These are phyloP conservation scores for Exophiala calicioides DNA, from an alignment of 2,329 filamentous ascomycete genomes.

Conservation along the genomic window DNA sequence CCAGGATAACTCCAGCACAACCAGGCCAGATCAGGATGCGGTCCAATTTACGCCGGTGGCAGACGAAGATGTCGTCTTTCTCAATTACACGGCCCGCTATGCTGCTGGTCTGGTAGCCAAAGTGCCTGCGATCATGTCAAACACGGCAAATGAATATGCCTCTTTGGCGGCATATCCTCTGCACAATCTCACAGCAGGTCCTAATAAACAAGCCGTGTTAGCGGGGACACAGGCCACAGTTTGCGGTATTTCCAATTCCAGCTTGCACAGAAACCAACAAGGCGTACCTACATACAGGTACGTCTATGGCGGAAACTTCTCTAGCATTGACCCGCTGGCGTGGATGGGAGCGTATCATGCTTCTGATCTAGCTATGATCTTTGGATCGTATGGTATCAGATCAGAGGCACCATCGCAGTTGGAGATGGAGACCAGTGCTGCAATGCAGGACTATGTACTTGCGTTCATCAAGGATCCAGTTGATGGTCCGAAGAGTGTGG, in stretches of 20 bases:
- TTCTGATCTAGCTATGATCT: slow-evolving; percentile 30
- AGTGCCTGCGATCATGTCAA: slow-evolving; percentile 13
- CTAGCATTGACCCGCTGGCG: slow-evolving; percentile 41
- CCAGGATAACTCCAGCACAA: slow-evolving; percentile 15
- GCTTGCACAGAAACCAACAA: slow-evolving; percentile 13
- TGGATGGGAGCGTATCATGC: slow-evolving; percentile 42
- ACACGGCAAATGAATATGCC: slow-evolving; percentile 26
- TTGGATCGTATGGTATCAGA: slow-evolving; percentile 26
- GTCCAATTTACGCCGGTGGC: slow-evolving; percentile 28
- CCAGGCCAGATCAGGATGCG: too few relatives aligned
- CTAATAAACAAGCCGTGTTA: background rate
- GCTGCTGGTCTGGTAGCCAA: slow-evolving; percentile 20
- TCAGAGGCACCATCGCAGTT: slow-evolving; percentile 20
- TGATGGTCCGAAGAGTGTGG: slow-evolving; percentile 19
- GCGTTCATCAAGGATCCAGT: slow-evolving; percentile 31
- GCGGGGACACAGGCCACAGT: background rate
- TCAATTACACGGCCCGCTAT: slow-evolving; percentile 31
- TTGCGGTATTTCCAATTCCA: slow-evolving; percentile 2
- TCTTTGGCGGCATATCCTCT: slow-evolving; percentile 5
- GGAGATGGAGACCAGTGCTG: slow-evolving; percentile 27
- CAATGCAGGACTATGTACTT: slow-evolving; percentile 34
- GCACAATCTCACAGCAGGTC: slow-evolving; percentile 7
- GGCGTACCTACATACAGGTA: slow-evolving; percentile 43
- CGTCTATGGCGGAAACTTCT: slow-evolving; percentile 44
- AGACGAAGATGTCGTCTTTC: slow-evolving; percentile 35